Percentiles rank a stretch among this genome's conserved stretches.
phyloP scores from a whole-genome alignment of 2,329 filamentous ascomycete species.

The Pseudonectria foliicola region DNA sequence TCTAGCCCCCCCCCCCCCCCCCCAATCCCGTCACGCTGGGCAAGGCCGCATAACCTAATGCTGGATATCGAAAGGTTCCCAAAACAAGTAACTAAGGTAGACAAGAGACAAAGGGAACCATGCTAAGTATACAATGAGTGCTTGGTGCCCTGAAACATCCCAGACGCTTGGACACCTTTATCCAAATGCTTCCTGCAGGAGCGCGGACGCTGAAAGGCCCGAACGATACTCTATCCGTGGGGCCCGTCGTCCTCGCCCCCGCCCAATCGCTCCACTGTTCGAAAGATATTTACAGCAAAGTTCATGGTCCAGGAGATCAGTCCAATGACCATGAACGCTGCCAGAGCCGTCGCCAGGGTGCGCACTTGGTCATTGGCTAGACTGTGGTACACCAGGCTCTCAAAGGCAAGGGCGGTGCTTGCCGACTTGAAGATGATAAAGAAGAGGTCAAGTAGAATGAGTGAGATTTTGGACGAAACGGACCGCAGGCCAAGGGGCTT shows the following conservation, averaged over 20 bases:
- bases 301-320: constrained; percentile 86
- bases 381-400: constrained; percentile 61
- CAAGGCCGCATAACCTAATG: not conserved
- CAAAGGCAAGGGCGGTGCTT: constrained; percentile 84
- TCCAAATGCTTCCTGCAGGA: constrained; percentile 3
- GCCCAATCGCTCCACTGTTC: constrained; percentile 55
- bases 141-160: too few species aligned
- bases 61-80: too few species aligned
- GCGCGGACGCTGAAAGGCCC: constrained; percentile 1
- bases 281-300: constrained; percentile 78
- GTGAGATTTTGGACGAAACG: constrained; percentile 75
- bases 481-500: constrained; percentile 84
- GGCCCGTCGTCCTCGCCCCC: constrained; percentile 40
- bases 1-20: too few species aligned
- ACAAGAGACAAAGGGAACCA: not conserved
- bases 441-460: constrained; percentile 86
- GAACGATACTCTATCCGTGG: constrained; percentile 10
- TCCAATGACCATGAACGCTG: constrained; percentile 71
- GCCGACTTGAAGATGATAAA: constrained; percentile 98
- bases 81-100: not conserved
- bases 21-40: too few species aligned
- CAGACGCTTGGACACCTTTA: too few species aligned
- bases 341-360: constrained; percentile 60
- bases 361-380: constrained; percentile 32
- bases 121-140: too few species aligned